phyloP scores from a whole-genome alignment of 2,329 filamentous ascomycete genomes.

The Hymenoscyphus repandus region DNA sequence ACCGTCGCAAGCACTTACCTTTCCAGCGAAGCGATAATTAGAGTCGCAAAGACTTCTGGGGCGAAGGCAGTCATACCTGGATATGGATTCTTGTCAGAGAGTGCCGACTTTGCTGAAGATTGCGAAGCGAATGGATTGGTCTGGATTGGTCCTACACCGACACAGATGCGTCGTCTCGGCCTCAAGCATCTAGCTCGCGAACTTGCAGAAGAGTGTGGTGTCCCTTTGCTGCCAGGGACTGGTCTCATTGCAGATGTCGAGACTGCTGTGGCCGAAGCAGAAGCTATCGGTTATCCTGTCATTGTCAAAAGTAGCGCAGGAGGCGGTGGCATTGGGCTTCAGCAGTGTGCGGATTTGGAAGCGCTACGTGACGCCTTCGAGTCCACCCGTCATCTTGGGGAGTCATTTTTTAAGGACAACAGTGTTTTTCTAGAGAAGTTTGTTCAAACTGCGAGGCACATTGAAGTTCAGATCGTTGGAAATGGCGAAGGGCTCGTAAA shows the following conservation, averaged over 20 bases:
- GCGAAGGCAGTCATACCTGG: conserved; percentile 58
- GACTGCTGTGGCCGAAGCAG: conserved; percentile 28
- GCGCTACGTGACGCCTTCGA: conserved; percentile 48
- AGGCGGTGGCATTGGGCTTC: conserved; percentile 59
- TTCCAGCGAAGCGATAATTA: conserved; percentile 6
- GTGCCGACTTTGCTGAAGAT: conserved; percentile 52
- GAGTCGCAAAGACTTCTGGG: conserved; percentile 5
- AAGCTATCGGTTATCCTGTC: conserved; percentile 33
- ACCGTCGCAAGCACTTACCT: conserved; percentile 11
- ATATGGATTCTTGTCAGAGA: conserved; percentile 63
- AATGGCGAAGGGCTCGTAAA: conserved; percentile 52
- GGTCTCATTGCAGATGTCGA: conserved; percentile 55
- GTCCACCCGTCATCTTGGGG: conserved; percentile 35
- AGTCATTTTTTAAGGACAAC: conserved; percentile 46
- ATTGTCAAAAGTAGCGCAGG: conserved; percentile 27
- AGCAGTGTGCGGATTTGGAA: conserved; percentile 42
- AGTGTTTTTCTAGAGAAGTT: conserved; percentile 46
- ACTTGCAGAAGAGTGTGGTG: conserved; percentile 60
- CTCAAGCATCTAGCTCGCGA: conserved; percentile 49
- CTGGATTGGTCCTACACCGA: conserved; percentile 51
- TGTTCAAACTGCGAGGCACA: conserved; percentile 52
- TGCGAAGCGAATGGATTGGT: conserved; percentile 49
- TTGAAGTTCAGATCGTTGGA: conserved; percentile 65
- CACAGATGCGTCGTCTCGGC: conserved; percentile 15
- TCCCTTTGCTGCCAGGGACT: conserved; percentile 67